Evolutionary conservation across 768 basidiomycete species (phyloP), one percentile per base, ranked within the genome.

Genomic region (Auricularia heimuer): DNA sequence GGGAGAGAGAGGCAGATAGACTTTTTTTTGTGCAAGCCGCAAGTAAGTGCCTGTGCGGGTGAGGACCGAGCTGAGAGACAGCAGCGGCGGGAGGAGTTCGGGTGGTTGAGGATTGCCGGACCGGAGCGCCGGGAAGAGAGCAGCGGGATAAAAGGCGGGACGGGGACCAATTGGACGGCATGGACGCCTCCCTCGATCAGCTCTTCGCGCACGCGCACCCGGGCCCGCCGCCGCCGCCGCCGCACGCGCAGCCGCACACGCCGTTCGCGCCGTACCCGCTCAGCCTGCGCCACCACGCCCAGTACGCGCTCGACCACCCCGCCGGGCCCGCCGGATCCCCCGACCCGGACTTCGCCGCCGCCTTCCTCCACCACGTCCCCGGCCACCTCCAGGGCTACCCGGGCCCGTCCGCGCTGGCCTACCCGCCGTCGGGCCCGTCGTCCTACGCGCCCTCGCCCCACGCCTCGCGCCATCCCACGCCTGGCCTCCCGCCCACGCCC

Each of bases 111-210:
- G 8, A 6, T 51, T 51, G 21, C 47, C 47, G 47, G 47, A 51
- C 47, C 47, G 47, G 47, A 51, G 18, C 18, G 47, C 47, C 47
- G 47, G 47, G 47, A 51, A 18, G 11, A 51, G 14, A 14, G 14
- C 11, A 51, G 18, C 47, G 47, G 47, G 47, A 51, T 51, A 51
- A 51, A 51, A 51, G 18, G 47, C 47, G 47, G 47, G 21, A 6
- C 18, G 21, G 47, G 16, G 45, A 77, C 80, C 79, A 81, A 81
- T 81, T 78, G 21, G 21, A 51, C 4, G 7, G 21, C 16, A 78
- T 78, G 78, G 77, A 77, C 77, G 80, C 81, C 78, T 79, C 77
- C 76, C 83, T 82, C 77, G 82, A 82, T 82, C 81, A 82, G 72
- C 80, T 85, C 76, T 85, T 84, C 80, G 81, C 84, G 77, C 82